Evolutionary conservation across 768 basidiomycete species (phyloP).

Genomic region (Hygrophorus russula): DNA sequence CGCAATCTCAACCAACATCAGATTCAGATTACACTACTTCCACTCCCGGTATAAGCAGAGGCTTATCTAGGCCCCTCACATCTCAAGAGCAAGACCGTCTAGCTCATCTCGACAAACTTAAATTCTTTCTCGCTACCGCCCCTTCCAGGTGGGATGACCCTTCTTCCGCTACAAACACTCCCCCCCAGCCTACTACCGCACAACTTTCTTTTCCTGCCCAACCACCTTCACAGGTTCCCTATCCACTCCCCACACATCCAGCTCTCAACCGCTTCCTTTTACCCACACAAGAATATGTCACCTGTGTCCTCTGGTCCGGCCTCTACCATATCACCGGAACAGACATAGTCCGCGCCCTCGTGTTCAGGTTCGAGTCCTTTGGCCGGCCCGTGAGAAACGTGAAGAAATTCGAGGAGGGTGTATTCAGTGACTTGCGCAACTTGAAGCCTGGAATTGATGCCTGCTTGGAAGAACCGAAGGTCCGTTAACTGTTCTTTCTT

Average conservation of each 20-base stretch:
- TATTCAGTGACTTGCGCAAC: constrained; percentile 88
- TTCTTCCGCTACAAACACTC: constrained; percentile 21
- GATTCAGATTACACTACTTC: constrained; percentile 8
- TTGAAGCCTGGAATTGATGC: constrained; percentile 91
- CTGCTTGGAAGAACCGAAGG: constrained; percentile 93
- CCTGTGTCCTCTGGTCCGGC: constrained; percentile 87
- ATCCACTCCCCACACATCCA: constrained; percentile 45
- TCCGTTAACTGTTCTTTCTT: constrained; percentile 19
- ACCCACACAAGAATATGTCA: constrained; percentile 79
- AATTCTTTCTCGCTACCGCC: constrained; percentile 82
- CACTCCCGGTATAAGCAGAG: constrained; percentile 9
- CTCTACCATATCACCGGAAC: constrained; percentile 93
- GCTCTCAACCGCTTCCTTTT: constrained; percentile 80
- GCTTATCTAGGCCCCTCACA: constrained; percentile 48
- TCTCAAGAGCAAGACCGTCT: constrained; percentile 58
- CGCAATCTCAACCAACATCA: constrained; percentile 5
- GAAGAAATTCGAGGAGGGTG: constrained; percentile 97
- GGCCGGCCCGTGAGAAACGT: constrained; percentile 80
- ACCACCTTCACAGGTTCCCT: neutral
- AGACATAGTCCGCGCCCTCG: constrained; percentile 88
- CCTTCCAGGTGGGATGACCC: constrained; percentile 59
- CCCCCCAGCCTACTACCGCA: constrained; percentile 7
- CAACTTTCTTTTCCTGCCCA: constrained; percentile 1
- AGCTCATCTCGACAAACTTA: constrained; percentile 71
- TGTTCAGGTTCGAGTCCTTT: constrained; percentile 79